phyloP scores from a whole-genome alignment of 306 rosid genomes.

The Begonia masoniana region DNA sequence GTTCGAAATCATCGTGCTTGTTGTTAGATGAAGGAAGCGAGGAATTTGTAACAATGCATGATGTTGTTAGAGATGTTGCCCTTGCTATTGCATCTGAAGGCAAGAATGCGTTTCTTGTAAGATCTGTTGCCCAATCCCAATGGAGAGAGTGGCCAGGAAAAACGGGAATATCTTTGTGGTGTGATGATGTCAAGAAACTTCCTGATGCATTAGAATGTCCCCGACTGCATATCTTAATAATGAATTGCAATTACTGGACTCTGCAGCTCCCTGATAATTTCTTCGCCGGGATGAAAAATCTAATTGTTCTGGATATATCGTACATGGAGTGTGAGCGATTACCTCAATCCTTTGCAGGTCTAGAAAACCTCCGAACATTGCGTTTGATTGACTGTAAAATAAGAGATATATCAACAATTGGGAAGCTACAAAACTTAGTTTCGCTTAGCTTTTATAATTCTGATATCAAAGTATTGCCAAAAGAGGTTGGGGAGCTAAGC shows the following conservation, averaged over 20 bases:
- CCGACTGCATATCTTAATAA: not conserved
- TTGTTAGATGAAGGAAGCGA: not conserved
- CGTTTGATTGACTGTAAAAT: not conserved
- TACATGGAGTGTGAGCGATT: too few relatives aligned
- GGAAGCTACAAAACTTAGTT: conserved; percentile 7
- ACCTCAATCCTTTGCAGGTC: not conserved
- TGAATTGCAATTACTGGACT: not conserved
- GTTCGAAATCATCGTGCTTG: conserved; percentile 7
- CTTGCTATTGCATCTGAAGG: conserved; percentile 3
- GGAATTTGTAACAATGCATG: conserved; percentile 8
- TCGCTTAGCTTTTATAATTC: not conserved
- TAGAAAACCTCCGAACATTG: not conserved
- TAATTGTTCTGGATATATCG: not conserved
- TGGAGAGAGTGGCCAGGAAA: not conserved
- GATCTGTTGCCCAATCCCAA: not conserved
- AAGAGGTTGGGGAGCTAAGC: conserved; percentile 2
- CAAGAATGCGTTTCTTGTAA: not conserved
- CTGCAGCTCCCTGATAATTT: not conserved
- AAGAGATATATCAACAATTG: conserved; percentile 4
- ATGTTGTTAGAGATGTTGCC: conserved; percentile 14
- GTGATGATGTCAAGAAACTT: not conserved
- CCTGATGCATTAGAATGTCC: conserved; percentile 6
- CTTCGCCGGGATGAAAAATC: not conserved
- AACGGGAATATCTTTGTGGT: not conserved
- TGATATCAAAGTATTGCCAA: not conserved